These are phyloP conservation scores for Amanita pallidorosea DNA, from an alignment of 768 basidiomycete genomes.

Conservation along the genomic window DNA sequence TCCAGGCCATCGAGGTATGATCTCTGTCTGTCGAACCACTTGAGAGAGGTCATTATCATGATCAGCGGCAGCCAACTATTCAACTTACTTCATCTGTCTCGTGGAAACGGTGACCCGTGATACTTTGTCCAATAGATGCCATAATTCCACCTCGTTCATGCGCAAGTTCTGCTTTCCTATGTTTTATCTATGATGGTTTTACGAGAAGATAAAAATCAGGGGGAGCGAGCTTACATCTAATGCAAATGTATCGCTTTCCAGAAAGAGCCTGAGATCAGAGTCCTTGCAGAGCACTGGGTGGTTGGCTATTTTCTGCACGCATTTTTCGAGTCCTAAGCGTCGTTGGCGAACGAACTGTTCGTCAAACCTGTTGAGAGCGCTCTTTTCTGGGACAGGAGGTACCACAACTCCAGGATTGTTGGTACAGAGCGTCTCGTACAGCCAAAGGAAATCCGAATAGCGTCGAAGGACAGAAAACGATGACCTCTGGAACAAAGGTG, in stretches of 20 bases:
- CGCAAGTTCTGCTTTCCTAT: conserved; percentile 66
- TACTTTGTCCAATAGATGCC: conserved; percentile 70
- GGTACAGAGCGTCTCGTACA: conserved; percentile 75
- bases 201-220: background rate
- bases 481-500: conserved; percentile 71
- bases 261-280: conserved; percentile 76
- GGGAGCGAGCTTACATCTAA: conserved; percentile 57
- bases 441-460: conserved; percentile 96
- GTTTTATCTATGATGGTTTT: conserved; percentile 59
- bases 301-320: conserved; percentile 85
- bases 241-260: conserved; percentile 88
- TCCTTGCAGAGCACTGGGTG: conserved; percentile 89
- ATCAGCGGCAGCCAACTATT: background rate
- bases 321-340: conserved; percentile 75
- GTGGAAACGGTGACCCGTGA: conserved; percentile 73
- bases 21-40: conserved; percentile 93
- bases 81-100: conserved; percentile 74
- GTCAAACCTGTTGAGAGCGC: conserved; percentile 86
- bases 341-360: conserved; percentile 86
- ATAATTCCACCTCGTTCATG: conserved; percentile 77
- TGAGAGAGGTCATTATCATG: conserved; percentile 2
- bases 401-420: conserved; percentile 98
- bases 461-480: conserved; percentile 91
- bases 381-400: conserved; percentile 95
- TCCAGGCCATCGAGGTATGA: conserved; percentile 83